Percentiles rank a stretch among this genome's conserved stretches.
Evolutionary conservation across 2,329 filamentous ascomycete species (phyloP).

Genomic region (Beauveria brongniartii): DNA sequence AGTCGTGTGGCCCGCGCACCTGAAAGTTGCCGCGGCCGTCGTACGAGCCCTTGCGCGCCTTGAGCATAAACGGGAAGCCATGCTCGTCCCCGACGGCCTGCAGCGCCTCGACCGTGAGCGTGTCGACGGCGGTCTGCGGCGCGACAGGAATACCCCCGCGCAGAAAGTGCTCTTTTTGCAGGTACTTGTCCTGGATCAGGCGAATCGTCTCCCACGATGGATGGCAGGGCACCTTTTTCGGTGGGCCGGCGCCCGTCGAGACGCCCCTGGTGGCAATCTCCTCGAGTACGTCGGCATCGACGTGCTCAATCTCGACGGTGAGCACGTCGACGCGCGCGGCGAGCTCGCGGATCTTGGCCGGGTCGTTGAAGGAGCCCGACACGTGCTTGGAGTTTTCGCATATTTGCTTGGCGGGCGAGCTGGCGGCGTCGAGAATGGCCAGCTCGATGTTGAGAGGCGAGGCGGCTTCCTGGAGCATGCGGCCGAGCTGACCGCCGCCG

Average conservation of each 20-base stretch:
- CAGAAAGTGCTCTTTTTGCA: conserved; percentile 75
- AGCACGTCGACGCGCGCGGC: conserved; percentile 70
- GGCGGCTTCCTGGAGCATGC: conserved; percentile 90
- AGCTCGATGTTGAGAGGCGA: conserved; percentile 65
- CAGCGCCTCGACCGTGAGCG: conserved; percentile 53
- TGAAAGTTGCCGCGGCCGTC: conserved; percentile 71
- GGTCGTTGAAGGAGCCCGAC: conserved; percentile 80
- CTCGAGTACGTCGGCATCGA: conserved; percentile 82
- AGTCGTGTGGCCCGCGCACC: conserved; percentile 35
- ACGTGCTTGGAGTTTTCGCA: conserved; percentile 68
- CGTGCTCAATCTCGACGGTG: conserved; percentile 93
- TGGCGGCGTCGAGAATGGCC: conserved; percentile 68
- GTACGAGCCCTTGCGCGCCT: conserved; percentile 82
- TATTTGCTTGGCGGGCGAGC: conserved; percentile 78
- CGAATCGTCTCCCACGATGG: conserved; percentile 81
- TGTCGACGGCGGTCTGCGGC: conserved; percentile 55
- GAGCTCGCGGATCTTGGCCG: conserved; percentile 69
- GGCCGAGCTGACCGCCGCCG: conserved; percentile 69
- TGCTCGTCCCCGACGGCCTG: conserved; percentile 54
- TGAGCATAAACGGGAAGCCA: conserved; percentile 86
- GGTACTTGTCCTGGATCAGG: conserved; percentile 88
- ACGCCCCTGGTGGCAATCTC: conserved; percentile 64
- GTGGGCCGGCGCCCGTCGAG: conserved; percentile 35
- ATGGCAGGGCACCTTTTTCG: conserved; percentile 55
- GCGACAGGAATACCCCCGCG: conserved; percentile 64